Evolutionary conservation across 2,329 filamentous ascomycete species (phyloP).

Genomic region (Plenodomus tracheiphilus): DNA sequence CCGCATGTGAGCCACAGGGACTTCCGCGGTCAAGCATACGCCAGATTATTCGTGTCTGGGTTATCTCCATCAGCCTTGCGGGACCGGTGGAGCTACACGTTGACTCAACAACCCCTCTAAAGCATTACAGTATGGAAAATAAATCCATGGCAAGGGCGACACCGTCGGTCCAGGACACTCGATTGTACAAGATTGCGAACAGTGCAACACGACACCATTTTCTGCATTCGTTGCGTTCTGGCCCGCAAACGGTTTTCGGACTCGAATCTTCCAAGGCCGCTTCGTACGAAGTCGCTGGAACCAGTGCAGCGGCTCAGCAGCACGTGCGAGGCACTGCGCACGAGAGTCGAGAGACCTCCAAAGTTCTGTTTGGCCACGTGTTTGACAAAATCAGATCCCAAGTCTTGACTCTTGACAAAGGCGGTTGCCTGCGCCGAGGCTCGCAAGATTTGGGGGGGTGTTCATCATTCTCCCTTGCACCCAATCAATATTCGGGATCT

Average conservation of each 20-base stretch:
- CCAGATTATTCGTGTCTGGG: conserved; percentile 8
- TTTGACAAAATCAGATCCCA: background rate
- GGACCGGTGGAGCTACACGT: conserved; percentile 16
- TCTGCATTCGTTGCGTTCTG: background rate
- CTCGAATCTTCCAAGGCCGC: background rate
- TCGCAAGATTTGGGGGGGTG: background rate
- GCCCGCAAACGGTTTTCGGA: background rate
- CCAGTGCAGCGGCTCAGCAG: background rate
- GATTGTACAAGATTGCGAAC: too few species aligned
- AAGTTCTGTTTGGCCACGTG: background rate
- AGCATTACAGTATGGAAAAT: too few species aligned
- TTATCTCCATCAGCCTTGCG: conserved; percentile 15
- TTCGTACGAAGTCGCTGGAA: background rate
- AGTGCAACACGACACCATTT: too few species aligned
- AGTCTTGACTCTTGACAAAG: background rate
- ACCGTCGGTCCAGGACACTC: too few species aligned
- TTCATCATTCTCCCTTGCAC: background rate
- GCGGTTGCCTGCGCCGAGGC: background rate
- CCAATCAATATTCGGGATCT: background rate
- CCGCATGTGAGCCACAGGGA: conserved; percentile 13
- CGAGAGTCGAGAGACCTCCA: background rate
- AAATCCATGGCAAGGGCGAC: too few species aligned
- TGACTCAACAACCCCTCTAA: conserved; percentile 9
- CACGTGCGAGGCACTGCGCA: background rate
- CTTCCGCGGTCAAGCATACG: background rate